Conservation (phyloP, 352 stramenopile species). For the Globisporangium barbulae region DNA sequence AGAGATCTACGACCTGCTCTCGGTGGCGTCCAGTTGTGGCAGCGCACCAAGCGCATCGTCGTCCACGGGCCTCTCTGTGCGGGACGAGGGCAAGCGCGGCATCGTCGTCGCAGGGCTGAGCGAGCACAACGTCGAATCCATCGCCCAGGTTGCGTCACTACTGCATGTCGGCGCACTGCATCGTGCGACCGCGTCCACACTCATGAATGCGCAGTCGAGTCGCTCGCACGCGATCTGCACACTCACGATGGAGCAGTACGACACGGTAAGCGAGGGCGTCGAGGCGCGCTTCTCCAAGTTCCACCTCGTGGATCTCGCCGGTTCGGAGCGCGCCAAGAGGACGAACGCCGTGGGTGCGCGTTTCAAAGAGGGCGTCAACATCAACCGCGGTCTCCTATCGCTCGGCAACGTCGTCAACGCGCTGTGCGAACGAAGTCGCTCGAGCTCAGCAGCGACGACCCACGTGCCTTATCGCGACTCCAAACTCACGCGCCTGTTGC, state of each 20-base stretch:
- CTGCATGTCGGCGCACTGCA: conserved; percentile 40
- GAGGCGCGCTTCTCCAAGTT: conserved; percentile 84
- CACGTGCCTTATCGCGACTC: conserved; percentile 90
- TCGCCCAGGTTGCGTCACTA: conserved; percentile 39
- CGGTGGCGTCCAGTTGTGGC: conserved; percentile 1
- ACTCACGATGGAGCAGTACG: conserved; percentile 73
- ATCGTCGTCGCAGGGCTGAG: conserved; percentile 86
- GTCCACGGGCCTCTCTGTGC: conserved; percentile 54
- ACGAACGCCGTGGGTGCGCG: conserved; percentile 83
- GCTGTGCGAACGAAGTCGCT: conserved; percentile 79
- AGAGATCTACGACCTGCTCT: conserved; percentile 94
- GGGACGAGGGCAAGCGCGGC: conserved; percentile 88
- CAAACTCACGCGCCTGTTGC: conserved; percentile 88
- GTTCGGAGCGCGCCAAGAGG: conserved; percentile 90
- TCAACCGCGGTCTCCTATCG: conserved; percentile 93
- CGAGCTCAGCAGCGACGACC: conserved; percentile 17
- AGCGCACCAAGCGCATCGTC: conserved; percentile 14
- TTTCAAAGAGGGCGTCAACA: conserved; percentile 92
- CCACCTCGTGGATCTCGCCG: conserved; percentile 95
- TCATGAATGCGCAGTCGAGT: conserved; percentile 76
- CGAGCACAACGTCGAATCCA: conserved; percentile 63
- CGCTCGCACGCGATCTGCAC: conserved; percentile 91
- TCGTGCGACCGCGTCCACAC: conserved; percentile 64
- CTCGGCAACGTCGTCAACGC: conserved; percentile 96
- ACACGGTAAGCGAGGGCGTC: conserved; percentile 19